phyloP scores from a whole-genome alignment of 257 asterid genomes.

The Scutellaria minor region DNA sequence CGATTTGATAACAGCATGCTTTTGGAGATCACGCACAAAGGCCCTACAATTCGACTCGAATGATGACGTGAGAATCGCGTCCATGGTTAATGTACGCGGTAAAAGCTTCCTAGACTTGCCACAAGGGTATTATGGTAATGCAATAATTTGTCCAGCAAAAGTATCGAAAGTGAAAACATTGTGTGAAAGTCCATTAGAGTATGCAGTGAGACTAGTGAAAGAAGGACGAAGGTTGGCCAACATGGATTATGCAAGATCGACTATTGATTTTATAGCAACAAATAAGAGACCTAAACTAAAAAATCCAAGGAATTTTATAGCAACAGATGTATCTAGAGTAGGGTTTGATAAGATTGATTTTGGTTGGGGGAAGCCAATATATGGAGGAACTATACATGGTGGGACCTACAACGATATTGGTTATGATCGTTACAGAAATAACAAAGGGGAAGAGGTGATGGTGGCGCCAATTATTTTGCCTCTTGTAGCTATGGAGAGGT shows the following conservation, averaged over 20 bases:
- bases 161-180: not conserved
- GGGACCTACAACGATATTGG: not conserved
- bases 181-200: not conserved
- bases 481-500: conserved; percentile 23
- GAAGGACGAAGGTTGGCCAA: not conserved
- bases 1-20: conserved; percentile 32
- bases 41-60: not conserved
- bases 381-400: conserved; percentile 31
- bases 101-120: conserved; percentile 24
- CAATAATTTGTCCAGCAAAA: not conserved
- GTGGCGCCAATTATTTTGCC: conserved; percentile 26
- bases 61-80: conserved; percentile 18
- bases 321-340: not conserved
- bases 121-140: conserved; percentile 8
- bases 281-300: not conserved
- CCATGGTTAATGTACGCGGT: conserved; percentile 3
- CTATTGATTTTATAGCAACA: not conserved
- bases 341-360: conserved; percentile 11
- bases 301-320: not conserved
- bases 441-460: conserved; percentile 18
- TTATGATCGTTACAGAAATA: not conserved
- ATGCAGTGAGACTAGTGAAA: not conserved
- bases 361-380: conserved; percentile 5
- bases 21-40: conserved; percentile 30
- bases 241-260: not conserved